phyloP scores from a whole-genome alignment of 768 basidiomycete species.

The Daedalea quercina region DNA sequence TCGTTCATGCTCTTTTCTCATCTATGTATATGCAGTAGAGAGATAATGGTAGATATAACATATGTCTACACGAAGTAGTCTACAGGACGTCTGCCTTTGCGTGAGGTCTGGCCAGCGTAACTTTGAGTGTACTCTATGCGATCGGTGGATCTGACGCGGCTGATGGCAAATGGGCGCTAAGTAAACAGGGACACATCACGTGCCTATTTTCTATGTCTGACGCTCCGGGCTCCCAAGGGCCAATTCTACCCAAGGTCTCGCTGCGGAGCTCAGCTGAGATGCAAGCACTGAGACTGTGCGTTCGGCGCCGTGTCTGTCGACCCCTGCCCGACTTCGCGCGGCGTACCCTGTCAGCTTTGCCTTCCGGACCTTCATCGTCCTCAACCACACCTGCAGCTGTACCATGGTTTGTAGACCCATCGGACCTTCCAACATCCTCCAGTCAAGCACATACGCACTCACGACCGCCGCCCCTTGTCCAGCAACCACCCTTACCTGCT shows the following conservation, averaged over 20 bases:
- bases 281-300: neutral
- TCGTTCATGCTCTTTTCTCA: too few relatives aligned
- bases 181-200: too few relatives aligned
- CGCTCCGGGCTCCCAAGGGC: too few relatives aligned
- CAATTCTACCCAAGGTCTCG: neutral
- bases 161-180: too few relatives aligned
- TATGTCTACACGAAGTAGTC: too few relatives aligned
- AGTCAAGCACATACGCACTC: slow-evolving; percentile 5
- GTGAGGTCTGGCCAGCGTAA: too few relatives aligned
- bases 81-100: too few relatives aligned
- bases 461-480: slow-evolving; percentile 18
- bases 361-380: neutral
- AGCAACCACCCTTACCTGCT: slow-evolving; percentile 37
- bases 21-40: too few relatives aligned
- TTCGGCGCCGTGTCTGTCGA: neutral
- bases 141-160: too few relatives aligned
- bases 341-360: slow-evolving; percentile 6
- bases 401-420: slow-evolving; percentile 68
- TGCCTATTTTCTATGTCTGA: too few relatives aligned
- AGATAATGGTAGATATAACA: too few relatives aligned
- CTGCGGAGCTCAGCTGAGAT: neutral
- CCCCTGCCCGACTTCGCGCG: neutral
- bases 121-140: too few relatives aligned
- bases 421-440: slow-evolving; percentile 14
- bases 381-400: slow-evolving; percentile 10